A percentile compares a stretch with the other conserved stretches of the same genome.
These are phyloP conservation scores for Candida easanensis DNA, from an alignment of 805 yeast genomes.

Conservation along the genomic window DNA sequence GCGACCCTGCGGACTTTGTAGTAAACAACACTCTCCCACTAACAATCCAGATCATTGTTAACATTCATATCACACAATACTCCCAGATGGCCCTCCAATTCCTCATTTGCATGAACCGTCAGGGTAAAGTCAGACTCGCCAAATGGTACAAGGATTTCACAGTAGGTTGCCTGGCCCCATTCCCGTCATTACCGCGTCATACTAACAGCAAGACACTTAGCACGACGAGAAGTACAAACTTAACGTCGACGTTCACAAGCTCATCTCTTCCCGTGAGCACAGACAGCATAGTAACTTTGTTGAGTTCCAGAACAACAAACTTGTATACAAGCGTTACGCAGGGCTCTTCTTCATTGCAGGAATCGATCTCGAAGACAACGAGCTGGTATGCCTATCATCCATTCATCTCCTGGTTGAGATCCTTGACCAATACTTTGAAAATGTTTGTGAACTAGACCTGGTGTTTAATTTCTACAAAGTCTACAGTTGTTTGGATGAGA, in stretches of 20 bases:
- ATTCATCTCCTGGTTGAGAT: conserved; percentile 88
- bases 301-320: conserved; percentile 60
- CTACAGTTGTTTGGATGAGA: conserved; percentile 79
- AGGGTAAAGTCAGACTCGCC: conserved; percentile 86
- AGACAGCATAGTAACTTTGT: conserved; percentile 81
- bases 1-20: no score
- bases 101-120: conserved; percentile 81
- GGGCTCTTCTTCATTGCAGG: conserved; percentile 88
- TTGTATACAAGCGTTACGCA: conserved; percentile 87
- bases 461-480: conserved; percentile 89
- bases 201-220: conserved; percentile 22
- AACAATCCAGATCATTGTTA: no score
- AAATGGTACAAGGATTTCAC: conserved; percentile 64
- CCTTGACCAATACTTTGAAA: conserved; percentile 79
- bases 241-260: conserved; percentile 68
- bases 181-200: conserved; percentile 28
- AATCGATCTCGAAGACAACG: conserved; percentile 77
- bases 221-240: conserved; percentile 45
- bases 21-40: no score
- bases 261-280: conserved; percentile 80
- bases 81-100: conserved; percentile 70
- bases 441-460: conserved; percentile 85
- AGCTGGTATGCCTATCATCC: conserved; percentile 75
- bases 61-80: no score
- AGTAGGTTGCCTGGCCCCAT: conserved; percentile 26